Base-by-base conservation (phyloP, 2,329 filamentous ascomycete species). In the Aspergillus nomiae region DNA sequence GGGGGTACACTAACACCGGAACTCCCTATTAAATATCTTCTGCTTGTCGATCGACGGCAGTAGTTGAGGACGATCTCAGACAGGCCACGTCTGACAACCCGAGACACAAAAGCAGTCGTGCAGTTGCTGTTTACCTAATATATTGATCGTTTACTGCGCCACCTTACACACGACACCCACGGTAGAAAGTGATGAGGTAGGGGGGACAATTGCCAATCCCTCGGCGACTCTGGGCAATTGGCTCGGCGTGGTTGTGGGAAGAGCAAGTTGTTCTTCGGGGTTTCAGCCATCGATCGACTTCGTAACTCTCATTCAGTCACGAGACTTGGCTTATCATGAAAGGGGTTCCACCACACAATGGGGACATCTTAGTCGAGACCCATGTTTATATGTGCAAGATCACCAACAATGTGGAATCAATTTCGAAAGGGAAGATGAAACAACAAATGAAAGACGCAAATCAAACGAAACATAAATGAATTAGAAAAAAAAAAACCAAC, bases 151-250 rank as follows among this genome's bases (percentile, higher is more conserved):
- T 28, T 46, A 41, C 54, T 32, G 53, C 45, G 26, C 54, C 53
- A 48, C 53, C 16, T 38, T 32, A 32, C 10, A 56, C 34, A 36
- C 41, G 53, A 61, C 19, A 24, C 41, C 30, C 28, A 32, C 53
- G 50, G 43, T 50, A 41, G 26, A 61, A 26, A 48, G 38, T 38
- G 30, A 51, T n/a, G 24, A 38, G 21, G 30, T 41, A 45, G 46
- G 45, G 34, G 26, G 59, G 21, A 56, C 30, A 58, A 56, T 9
- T 63, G 60, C 64, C 64, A 66, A 68, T 62, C 45, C 62, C 62
- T 66, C 54, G 64, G 64, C 63, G 54, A 58, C 28, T 60, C 65
- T 66, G 58, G 61, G 62, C 63, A 58, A 64, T 43, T 60, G 45
- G 63, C 65, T 67, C 63, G 63, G 63, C 63, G 45, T 46, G 53